Conservation (phyloP, 2,329 filamentous ascomycete species). For the Pezicula rhizophila region DNA sequence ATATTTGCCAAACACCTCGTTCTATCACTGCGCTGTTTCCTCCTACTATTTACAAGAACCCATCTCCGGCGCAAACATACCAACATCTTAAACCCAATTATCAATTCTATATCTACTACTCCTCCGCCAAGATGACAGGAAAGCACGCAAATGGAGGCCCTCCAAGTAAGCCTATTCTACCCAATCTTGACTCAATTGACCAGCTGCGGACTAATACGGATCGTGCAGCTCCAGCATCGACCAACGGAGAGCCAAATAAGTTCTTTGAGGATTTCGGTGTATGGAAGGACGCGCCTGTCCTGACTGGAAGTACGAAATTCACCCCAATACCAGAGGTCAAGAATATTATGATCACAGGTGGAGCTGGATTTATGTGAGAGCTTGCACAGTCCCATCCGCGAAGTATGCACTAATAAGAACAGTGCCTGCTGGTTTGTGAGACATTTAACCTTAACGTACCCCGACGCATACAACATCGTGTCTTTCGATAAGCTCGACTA, state of each 20-base stretch:
- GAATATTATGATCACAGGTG: conserved; percentile 80
- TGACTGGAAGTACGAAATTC: conserved; percentile 65
- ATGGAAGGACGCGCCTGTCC: conserved; percentile 66
- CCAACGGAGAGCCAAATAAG: conserved; percentile 14
- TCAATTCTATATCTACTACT: not conserved
- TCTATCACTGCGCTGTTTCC: not conserved
- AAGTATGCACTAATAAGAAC: conserved; percentile 13
- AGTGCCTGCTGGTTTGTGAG: conserved; percentile 80
- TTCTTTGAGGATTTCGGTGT: conserved; percentile 56
- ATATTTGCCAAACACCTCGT: not conserved
- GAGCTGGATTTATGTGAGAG: conserved; percentile 77
- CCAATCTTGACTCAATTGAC: not conserved
- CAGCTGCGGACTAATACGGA: not conserved
- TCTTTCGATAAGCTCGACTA: conserved; percentile 84
- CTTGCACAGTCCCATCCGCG: conserved; percentile 4
- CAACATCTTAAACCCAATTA: not conserved
- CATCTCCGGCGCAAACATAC: not conserved
- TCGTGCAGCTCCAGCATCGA: conserved; percentile 8
- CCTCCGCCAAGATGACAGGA: conserved; percentile 3
- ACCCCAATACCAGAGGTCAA: conserved; percentile 62
- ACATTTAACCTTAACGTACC: conserved; percentile 69
- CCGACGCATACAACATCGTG: conserved; percentile 68
- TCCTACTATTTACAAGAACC: not conserved
- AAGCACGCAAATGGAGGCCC: conserved; percentile 6
- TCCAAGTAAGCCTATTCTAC: conserved; percentile 5